Base-by-base conservation (phyloP, 202 grass and related monocot genomes). In the Musa balbisiana region DNA sequence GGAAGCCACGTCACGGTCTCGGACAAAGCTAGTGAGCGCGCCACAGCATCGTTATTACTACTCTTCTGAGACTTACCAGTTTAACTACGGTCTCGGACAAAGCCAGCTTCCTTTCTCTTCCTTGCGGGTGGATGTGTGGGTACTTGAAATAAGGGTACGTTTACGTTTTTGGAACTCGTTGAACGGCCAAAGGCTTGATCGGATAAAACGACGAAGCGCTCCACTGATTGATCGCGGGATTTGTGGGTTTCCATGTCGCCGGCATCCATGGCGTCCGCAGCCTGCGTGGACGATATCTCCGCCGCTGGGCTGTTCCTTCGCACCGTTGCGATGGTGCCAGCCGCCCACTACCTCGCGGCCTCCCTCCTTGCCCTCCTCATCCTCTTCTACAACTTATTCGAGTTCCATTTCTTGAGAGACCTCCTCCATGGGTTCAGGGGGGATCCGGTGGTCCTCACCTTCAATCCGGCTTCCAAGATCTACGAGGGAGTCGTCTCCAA, bases 381-480 rank as follows among this genome's bases (percentile, higher is more conserved):
- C 53, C 82, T 89, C 64, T 79, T 92, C 13, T 97, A 91, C 86
- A 80, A 86, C 58, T 93, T 97, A 82, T 82, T 97, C 9, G 93
- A 97, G 85, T 71, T 87, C 6, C 93, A 93, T 77, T 3, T 93
- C 78, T 20, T 89, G 14, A 53, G 81, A 0, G 93, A 97, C 71
- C 71, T 93, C 65, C 73, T 97, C 62, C 70, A 80, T 17, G 90
- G 90, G 70, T 66, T 90, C 83, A 75, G 83, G n/a, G 93, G 93
- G 64, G 80, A 85, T 12, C 85, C 84, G 56, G 82, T 91, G 66
- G 55, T 71, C n/a, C 93, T 93, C 69, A 84, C 90, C 53, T 93
- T 91, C 73, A 80, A 93, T 63, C 90, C 90, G 3, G 83, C 83
- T 2, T 97, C 88, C 12, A 70, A 74, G 8, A 88, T 97, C 69